These are phyloP conservation scores for Xylogone sp. DNA, from an alignment of 2,329 filamentous ascomycete species.

Conservation along the genomic window DNA sequence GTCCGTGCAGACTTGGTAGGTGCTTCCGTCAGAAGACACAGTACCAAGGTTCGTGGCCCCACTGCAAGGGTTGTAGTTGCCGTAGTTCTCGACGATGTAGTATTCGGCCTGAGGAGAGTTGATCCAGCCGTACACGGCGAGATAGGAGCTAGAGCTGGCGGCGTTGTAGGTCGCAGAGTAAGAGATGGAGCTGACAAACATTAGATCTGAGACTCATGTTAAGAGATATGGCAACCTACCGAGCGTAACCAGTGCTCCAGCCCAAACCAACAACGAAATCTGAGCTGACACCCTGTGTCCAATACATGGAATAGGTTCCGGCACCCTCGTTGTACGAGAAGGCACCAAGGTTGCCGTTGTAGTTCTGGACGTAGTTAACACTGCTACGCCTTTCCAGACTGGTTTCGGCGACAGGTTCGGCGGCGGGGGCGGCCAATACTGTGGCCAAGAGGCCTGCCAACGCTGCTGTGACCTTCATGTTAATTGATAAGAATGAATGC, in stretches of 20 bases:
- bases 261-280: conserved; percentile 16
- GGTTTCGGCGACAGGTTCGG: background rate
- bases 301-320: conserved; percentile 7
- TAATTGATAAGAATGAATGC: background rate
- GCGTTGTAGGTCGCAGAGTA: conserved; percentile 5
- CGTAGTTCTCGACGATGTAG: conserved; percentile 53
- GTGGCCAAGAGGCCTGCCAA: background rate
- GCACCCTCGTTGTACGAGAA: conserved; percentile 6
- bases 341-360: conserved; percentile 9
- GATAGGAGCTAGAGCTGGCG: conserved; percentile 41
- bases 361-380: conserved; percentile 12
- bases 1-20: conserved; percentile 41
- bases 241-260: conserved; percentile 11
- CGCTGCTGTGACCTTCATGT: background rate
- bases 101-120: conserved; percentile 50
- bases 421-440: background rate
- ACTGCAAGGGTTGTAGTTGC: conserved; percentile 42
- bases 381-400: background rate
- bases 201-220: background rate
- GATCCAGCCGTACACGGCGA: conserved; percentile 56
- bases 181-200: conserved; percentile 30
- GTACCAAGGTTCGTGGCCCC: conserved; percentile 45
- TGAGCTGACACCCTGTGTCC: conserved; percentile 3
- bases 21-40: conserved; percentile 46
- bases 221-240: conserved; percentile 1